Base-by-base conservation (phyloP, 805 yeast species). In the Sugiyamaella smithiae region DNA sequence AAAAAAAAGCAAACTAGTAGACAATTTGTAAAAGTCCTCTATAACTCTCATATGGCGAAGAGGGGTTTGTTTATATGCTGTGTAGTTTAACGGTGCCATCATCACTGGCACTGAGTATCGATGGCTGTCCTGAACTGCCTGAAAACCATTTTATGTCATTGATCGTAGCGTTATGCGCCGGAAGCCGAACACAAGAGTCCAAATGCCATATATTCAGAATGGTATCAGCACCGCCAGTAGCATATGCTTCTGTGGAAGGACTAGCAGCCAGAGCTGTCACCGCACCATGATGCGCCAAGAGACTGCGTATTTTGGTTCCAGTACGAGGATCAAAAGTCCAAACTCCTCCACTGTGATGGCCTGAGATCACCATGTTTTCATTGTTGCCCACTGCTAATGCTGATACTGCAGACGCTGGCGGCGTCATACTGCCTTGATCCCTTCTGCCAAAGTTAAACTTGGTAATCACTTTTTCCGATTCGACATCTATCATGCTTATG, bases 401-500 rank as follows among this genome's bases (percentile, higher is more conserved):
- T 24, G 40, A 36, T 19, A 26, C 29, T 32, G 41, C 33, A 26
- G n/a, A n/a, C n/a, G n/a, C n/a, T n/a, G n/a, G n/a, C n/a, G n/a
- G n/a, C n/a, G n/a, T n/a, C n/a, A n/a, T n/a, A n/a, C n/a, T n/a
- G n/a, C n/a, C n/a, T n/a, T n/a, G n/a, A n/a, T n/a, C n/a, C 32
- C 32, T 28, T 9, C 32, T 22, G 23, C 45, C 45, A 26, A 38
- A 49, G 16, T 54, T 52, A 20, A 56, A 50, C 12, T 45, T 38
- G 35, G 43, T 29, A 6, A 52, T 38, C 26, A 43, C 36, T 17
- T 41, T 23, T 2, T 53, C 60, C 12, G 49, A 46, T 22, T 53
- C 59, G 28, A 52, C 35, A 14, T 58, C 60, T 16, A 51, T 22
- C 29, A 54, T 40, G 4, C 48, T 36, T n/a, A 58, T 45, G 17